These are phyloP conservation scores for Sporodiniella umbellata DNA, from an alignment of 371 early-diverging fungal species.

Conservation along the genomic window DNA sequence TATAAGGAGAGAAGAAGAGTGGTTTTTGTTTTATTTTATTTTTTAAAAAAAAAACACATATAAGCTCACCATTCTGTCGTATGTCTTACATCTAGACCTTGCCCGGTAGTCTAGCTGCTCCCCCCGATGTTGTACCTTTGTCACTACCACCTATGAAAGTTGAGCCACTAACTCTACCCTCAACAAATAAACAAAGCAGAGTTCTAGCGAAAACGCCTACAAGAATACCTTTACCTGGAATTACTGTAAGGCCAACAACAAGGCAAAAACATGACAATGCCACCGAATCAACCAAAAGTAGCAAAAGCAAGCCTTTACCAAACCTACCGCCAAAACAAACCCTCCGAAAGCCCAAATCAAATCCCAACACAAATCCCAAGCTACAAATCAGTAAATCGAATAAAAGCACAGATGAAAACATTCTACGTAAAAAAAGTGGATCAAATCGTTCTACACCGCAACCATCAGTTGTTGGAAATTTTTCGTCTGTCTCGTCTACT, in stretches of 20 bases:
- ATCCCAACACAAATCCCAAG: constrained; percentile 4
- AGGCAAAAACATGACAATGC: background rate
- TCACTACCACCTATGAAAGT: constrained; percentile 48
- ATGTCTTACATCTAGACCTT: no score
- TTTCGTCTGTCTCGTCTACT: constrained; percentile 2
- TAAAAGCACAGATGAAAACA: constrained; percentile 17
- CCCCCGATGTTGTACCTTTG: constrained; percentile 33
- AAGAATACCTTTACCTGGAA: constrained; percentile 22
- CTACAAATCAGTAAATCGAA: constrained; percentile 10
- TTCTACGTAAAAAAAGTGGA: background rate
- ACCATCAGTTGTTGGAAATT: background rate
- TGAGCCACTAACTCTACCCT: constrained; percentile 31
- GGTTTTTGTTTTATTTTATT: background rate
- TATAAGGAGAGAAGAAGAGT: background rate
- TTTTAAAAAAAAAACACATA: background rate
- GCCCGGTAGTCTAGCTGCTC: constrained; percentile 37
- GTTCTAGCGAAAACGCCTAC: constrained; percentile 24
- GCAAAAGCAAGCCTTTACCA: background rate
- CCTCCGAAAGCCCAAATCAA: constrained; percentile 19
- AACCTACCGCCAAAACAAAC: background rate
- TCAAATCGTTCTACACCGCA: background rate
- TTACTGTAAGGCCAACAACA: background rate
- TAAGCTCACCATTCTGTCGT: no score
- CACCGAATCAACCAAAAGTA: background rate
- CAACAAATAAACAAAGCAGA: constrained; percentile 2